A percentile compares a stretch with the other conserved stretches of the same genome.
phyloP scores from a whole-genome alignment of 108 stramenopile genomes.

The Discostella pseudostelligera region DNA sequence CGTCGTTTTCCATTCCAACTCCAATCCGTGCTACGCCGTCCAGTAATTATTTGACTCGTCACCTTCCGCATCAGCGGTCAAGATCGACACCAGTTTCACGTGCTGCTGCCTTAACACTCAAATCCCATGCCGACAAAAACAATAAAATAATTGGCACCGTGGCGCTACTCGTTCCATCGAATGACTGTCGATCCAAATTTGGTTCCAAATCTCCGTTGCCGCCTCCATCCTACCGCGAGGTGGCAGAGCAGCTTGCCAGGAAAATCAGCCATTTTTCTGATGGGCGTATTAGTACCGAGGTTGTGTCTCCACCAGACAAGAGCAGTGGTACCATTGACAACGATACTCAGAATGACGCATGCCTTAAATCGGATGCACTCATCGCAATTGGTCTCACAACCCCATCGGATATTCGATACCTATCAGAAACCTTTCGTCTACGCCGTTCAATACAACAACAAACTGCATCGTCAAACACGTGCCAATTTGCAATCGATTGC shows the following conservation, averaged over 20 bases:
- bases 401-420: constrained; percentile 44
- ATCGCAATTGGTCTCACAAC: constrained; percentile 56
- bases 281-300: constrained; percentile 40
- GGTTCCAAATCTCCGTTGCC: constrained; percentile 54
- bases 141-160: constrained; percentile 35
- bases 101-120: too few relatives aligned
- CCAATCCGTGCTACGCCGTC: too few relatives aligned
- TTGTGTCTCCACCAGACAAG: constrained; percentile 33
- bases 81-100: too few relatives aligned
- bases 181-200: constrained; percentile 44
- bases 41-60: too few relatives aligned
- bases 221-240: constrained; percentile 45
- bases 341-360: constrained; percentile 10
- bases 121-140: not conserved
- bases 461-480: constrained; percentile 15
- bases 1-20: too few relatives aligned
- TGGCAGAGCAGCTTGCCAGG: constrained; percentile 55
- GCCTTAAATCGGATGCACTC: constrained; percentile 47
- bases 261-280: constrained; percentile 67
- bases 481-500: constrained; percentile 74
- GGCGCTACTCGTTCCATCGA: constrained; percentile 35
- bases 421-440: constrained; percentile 41
- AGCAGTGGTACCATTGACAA: constrained; percentile 16
- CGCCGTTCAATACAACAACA: constrained; percentile 15
- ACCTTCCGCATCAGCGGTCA: too few relatives aligned